These are phyloP conservation scores for Thielaviopsis ethacetica DNA, from an alignment of 2,329 filamentous ascomycete genomes.

Conservation along the genomic window DNA sequence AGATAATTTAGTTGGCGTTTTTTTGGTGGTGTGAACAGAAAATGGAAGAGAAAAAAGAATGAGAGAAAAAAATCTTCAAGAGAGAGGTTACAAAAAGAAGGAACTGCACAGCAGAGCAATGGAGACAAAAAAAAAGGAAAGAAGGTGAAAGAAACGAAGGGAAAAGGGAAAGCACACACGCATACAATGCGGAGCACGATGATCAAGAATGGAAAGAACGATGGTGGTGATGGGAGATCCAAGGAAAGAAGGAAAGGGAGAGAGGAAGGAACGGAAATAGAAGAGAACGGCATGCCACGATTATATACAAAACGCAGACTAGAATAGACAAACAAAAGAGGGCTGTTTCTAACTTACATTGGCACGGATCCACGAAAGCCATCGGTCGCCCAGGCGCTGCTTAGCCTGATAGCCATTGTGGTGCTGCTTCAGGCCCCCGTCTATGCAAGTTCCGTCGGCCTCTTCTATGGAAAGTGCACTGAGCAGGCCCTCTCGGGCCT, in stretches of 20 bases:
- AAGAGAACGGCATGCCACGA: not conserved
- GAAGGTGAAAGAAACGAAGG: not conserved
- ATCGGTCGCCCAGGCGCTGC: not conserved
- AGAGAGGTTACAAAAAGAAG: not conserved
- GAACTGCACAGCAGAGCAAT: slow-evolving; percentile 10
- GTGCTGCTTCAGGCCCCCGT: not conserved
- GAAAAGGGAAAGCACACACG: slow-evolving; percentile 3
- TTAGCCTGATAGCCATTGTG: not conserved
- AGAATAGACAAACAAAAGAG: not conserved
- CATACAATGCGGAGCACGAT: slow-evolving; percentile 13
- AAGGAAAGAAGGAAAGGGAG: slow-evolving; percentile 5
- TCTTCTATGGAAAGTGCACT: not conserved
- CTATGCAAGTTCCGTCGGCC: not conserved
- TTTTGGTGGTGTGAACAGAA: not conserved
- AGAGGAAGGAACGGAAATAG: slow-evolving; percentile 3
- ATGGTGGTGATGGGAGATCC: slow-evolving; percentile 6
- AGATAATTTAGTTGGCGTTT: not conserved
- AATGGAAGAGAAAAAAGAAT: not conserved
- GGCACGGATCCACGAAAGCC: not conserved
- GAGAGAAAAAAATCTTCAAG: not conserved
- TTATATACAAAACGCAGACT: not conserved
- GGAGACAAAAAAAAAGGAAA: slow-evolving; percentile 1
- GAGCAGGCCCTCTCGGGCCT: slow-evolving; percentile 4
- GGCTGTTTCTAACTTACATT: not conserved
- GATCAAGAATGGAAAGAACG: slow-evolving; percentile 12